A percentile compares a stretch with the other conserved stretches of the same genome.
phyloP scores from a whole-genome alignment of 495 filamentous ascomycete genomes.

The Podospora bellae-mahoneyi region DNA sequence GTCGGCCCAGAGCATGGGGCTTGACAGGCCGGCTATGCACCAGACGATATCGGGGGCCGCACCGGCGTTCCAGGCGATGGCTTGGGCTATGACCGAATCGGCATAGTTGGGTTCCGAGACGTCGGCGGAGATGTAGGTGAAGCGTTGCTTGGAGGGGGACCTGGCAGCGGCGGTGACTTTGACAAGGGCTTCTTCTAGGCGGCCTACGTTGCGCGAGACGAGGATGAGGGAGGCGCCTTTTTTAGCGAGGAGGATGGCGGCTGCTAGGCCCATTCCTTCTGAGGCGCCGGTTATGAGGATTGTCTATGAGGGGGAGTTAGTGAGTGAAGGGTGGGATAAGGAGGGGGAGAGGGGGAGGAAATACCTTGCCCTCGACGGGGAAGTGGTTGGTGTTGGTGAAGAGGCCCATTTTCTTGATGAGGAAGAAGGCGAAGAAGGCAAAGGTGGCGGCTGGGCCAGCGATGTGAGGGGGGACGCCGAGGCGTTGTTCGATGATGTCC shows the following conservation, averaged over 20 bases:
- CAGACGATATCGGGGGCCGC: constrained; percentile 79
- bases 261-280: constrained; percentile 80
- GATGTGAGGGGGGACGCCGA: constrained; percentile 17
- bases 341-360: constrained; percentile 22
- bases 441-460: constrained; percentile 46
- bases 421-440: constrained; percentile 43
- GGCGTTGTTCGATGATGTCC: constrained; percentile 20
- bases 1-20: constrained; percentile 69
- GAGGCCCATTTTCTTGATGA: constrained; percentile 58
- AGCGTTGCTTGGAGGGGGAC: constrained; percentile 63
- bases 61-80: constrained; percentile 78
- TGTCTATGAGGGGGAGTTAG: constrained; percentile 50
- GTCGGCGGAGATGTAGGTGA: constrained; percentile 82
- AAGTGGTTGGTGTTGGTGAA: constrained; percentile 71
- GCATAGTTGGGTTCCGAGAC: constrained; percentile 67
- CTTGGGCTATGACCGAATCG: constrained; percentile 63
- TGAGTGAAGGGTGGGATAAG: background rate
- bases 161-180: constrained; percentile 61
- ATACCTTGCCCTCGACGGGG: constrained; percentile 74
- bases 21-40: constrained; percentile 79
- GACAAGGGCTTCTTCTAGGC: constrained; percentile 69
- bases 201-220: constrained; percentile 69
- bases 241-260: constrained; percentile 66
- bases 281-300: constrained; percentile 88
- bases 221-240: constrained; percentile 88